Conservation (phyloP, 345 rosid genomes). For the Boechera divaricarpa region DNA sequence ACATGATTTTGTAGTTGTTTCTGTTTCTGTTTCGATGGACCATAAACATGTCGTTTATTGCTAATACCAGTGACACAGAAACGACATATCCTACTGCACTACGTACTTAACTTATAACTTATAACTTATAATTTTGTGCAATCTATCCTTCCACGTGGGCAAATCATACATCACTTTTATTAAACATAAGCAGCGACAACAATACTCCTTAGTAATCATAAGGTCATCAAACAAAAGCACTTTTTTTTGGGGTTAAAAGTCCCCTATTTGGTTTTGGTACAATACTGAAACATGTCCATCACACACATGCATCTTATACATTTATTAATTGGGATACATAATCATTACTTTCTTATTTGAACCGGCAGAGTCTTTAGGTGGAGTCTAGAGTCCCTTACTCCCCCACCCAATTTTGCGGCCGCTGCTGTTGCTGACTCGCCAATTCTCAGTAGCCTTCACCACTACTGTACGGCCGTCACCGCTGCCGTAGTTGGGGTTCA, state of each 20-base stretch:
- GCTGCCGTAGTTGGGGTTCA: slow-evolving; percentile 17
- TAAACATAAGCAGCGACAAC: slow-evolving; percentile 30
- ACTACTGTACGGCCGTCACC: slow-evolving; percentile 10
- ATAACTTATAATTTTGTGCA: neutral
- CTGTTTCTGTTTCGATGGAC: no score
- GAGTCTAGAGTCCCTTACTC: slow-evolving; percentile 34
- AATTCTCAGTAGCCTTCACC: slow-evolving; percentile 30
- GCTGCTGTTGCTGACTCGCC: neutral
- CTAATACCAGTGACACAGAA: neutral
- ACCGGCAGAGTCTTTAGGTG: neutral
- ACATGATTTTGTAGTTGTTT: no score
- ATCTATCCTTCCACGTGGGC: neutral
- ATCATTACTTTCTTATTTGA: slow-evolving; percentile 29
- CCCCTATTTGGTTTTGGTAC: neutral
- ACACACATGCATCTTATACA: slow-evolving; percentile 20
- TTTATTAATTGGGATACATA: slow-evolving; percentile 20
- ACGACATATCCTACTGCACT: no score
- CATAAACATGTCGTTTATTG: neutral
- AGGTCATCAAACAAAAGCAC: slow-evolving; percentile 17
- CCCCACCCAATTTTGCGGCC: slow-evolving; percentile 28
- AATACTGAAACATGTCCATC: slow-evolving; percentile 34
- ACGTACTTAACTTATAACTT: no score
- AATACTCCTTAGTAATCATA: slow-evolving; percentile 5
- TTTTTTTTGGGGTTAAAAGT: neutral
- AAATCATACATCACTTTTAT: slow-evolving; percentile 24